Percentiles rank a stretch among this genome's conserved stretches.
Conservation (phyloP, 768 basidiomycete species). For the Lactifluus pinguis region DNA sequence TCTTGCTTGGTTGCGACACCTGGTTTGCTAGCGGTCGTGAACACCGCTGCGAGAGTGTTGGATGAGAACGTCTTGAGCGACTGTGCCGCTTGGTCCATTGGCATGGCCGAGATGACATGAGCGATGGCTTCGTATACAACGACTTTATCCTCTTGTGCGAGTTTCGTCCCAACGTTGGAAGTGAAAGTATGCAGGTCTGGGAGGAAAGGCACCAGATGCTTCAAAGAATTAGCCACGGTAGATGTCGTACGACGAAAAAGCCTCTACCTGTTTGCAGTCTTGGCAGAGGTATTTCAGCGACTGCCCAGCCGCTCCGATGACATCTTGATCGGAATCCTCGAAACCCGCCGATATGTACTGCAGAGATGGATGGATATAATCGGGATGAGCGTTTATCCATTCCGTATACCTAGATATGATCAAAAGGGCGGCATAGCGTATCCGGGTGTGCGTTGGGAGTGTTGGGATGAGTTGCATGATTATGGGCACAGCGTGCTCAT, state of each 20-base stretch:
- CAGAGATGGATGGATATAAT: constrained; percentile 76
- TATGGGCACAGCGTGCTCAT: constrained; percentile 83
- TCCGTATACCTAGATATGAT: constrained; percentile 95
- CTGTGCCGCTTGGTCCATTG: constrained; percentile 77
- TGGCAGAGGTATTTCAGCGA: constrained; percentile 95
- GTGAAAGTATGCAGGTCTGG: constrained; percentile 89
- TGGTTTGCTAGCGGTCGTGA: constrained; percentile 47
- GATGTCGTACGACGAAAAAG: neutral
- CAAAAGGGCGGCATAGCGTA: constrained; percentile 91
- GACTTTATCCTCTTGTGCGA: constrained; percentile 78
- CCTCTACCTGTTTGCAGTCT: constrained; percentile 78
- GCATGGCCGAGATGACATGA: constrained; percentile 90
- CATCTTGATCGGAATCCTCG: constrained; percentile 68
- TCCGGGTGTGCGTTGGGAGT: constrained; percentile 80
- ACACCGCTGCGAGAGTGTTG: constrained; percentile 74
- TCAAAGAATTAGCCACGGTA: constrained; percentile 12
- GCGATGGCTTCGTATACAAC: constrained; percentile 96
- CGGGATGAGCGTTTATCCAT: constrained; percentile 88
- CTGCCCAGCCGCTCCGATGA: constrained; percentile 89
- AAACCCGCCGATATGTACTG: constrained; percentile 92
- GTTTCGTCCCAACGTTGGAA: constrained; percentile 63
- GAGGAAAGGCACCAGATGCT: constrained; percentile 89
- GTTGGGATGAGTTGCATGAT: constrained; percentile 92
- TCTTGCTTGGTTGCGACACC: constrained; percentile 59
- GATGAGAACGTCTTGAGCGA: constrained; percentile 81